These are phyloP conservation scores for Trichoderma simmonsii DNA, from an alignment of 2,329 filamentous ascomycete genomes.

Conservation along the genomic window DNA sequence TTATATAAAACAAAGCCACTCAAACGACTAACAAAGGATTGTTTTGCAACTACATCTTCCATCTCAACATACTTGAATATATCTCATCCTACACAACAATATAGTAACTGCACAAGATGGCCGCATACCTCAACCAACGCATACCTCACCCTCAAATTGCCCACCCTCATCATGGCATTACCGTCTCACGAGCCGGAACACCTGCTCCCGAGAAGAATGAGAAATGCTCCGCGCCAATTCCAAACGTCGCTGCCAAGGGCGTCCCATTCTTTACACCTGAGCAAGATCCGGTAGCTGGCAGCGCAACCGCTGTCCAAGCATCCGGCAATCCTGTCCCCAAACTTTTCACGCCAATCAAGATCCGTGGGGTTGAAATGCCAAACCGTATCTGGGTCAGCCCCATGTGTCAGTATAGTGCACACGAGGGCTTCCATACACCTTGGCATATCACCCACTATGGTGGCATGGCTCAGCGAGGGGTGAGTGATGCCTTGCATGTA, in stretches of 20 bases:
- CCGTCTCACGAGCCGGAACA: neutral
- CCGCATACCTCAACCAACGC: constrained; percentile 3
- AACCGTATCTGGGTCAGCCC: constrained; percentile 46
- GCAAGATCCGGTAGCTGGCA: constrained; percentile 43
- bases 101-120: neutral
- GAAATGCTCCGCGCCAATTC: constrained; percentile 10
- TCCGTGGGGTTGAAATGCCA: constrained; percentile 42
- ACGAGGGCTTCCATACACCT: constrained; percentile 56
- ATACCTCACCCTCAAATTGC: neutral
- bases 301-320: constrained; percentile 20
- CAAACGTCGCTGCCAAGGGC: constrained; percentile 28
- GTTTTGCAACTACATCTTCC: neutral
- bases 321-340: constrained; percentile 34
- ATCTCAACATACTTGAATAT: neutral
- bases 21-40: neutral
- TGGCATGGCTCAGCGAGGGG: constrained; percentile 64
- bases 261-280: constrained; percentile 47
- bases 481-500: neutral
- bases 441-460: constrained; percentile 73
- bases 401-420: constrained; percentile 44
- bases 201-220: neutral
- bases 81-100: neutral
- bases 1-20: neutral
- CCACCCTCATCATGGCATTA: constrained; percentile 6
- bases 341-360: constrained; percentile 43